Conservation (phyloP, 1,139 yeast species). For the Candida sp. region DNA sequence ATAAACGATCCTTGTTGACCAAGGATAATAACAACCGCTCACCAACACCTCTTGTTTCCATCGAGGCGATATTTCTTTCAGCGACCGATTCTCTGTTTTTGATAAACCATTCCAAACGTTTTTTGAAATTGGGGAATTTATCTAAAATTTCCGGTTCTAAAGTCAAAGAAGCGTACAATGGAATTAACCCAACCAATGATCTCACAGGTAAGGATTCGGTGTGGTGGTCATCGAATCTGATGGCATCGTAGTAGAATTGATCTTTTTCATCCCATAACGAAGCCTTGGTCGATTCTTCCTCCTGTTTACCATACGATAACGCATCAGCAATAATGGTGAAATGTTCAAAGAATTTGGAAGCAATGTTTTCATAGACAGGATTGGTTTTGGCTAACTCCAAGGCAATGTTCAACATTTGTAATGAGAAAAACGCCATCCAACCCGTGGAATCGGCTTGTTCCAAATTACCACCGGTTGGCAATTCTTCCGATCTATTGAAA, state of each 20-base stretch:
- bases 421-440: slow-evolving; percentile 95
- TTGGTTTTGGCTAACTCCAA: slow-evolving; percentile 83
- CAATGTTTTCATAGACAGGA: slow-evolving; percentile 90
- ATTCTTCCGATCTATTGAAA: slow-evolving; percentile 90
- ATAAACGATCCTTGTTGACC: slow-evolving; percentile 78
- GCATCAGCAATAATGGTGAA: slow-evolving; percentile 93
- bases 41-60: slow-evolving; percentile 83
- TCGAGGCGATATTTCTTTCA: slow-evolving; percentile 87
- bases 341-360: slow-evolving; percentile 94
- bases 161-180: slow-evolving; percentile 87
- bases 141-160: slow-evolving; percentile 82
- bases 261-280: slow-evolving; percentile 92
- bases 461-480: slow-evolving; percentile 89
- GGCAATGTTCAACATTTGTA: slow-evolving; percentile 93
- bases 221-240: slow-evolving; percentile 74
- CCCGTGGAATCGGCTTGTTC: slow-evolving; percentile 98
- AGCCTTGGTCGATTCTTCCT: slow-evolving; percentile 48
- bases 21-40: slow-evolving; percentile 80
- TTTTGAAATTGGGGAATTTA: slow-evolving; percentile 80
- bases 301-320: slow-evolving; percentile 70
- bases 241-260: slow-evolving; percentile 89
- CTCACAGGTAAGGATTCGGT: slow-evolving; percentile 80
- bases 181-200: slow-evolving; percentile 90
- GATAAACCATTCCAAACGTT: slow-evolving; percentile 84
- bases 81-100: slow-evolving; percentile 71